Percentiles rank a stretch among this genome's conserved stretches.
These are phyloP conservation scores for Saitozyma podzolica DNA, from an alignment of 768 basidiomycete genomes.

Conservation along the genomic window DNA sequence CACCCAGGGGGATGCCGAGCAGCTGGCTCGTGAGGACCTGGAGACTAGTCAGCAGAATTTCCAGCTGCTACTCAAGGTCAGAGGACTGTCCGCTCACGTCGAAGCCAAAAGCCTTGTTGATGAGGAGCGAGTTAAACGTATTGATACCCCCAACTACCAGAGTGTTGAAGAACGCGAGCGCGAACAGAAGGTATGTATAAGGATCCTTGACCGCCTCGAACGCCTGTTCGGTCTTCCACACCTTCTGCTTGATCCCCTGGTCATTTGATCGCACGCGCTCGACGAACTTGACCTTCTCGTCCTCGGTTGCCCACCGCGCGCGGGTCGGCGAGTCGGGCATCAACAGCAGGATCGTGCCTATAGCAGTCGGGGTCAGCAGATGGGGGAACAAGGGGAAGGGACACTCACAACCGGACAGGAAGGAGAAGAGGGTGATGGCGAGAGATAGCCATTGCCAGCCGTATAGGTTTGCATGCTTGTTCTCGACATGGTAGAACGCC, in stretches of 20 bases:
- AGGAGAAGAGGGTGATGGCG: conserved; percentile 11
- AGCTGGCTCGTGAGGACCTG: conserved; percentile 53
- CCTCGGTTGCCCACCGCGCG: conserved; percentile 25
- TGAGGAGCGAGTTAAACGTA: conserved; percentile 15
- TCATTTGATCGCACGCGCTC: conserved; percentile 60
- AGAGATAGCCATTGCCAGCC: conserved; percentile 25
- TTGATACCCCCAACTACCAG: conserved; percentile 11
- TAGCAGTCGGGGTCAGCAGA: conserved; percentile 5
- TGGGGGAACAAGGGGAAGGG: neutral
- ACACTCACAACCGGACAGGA: conserved; percentile 7
- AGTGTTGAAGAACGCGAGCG: conserved; percentile 57
- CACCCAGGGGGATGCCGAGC: conserved; percentile 14
- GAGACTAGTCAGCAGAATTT: conserved; percentile 12
- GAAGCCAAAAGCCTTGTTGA: conserved; percentile 19
- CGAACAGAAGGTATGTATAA: conserved; percentile 56
- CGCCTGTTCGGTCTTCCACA: conserved; percentile 54
- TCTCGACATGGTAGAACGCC: conserved; percentile 18
- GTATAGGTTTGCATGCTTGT: conserved; percentile 8
- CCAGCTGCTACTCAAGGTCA: neutral
- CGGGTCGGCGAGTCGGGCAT: conserved; percentile 21
- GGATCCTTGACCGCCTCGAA: conserved; percentile 57
- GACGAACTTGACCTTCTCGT: conserved; percentile 58
- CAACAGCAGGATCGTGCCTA: conserved; percentile 7
- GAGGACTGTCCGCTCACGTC: conserved; percentile 52
- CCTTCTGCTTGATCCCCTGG: conserved; percentile 58